Evolutionary conservation across 2,329 filamentous ascomycete genomes (phyloP), one percentile per base, ranked within the genome.

Genomic region (Ilyonectria mors-panacis): DNA sequence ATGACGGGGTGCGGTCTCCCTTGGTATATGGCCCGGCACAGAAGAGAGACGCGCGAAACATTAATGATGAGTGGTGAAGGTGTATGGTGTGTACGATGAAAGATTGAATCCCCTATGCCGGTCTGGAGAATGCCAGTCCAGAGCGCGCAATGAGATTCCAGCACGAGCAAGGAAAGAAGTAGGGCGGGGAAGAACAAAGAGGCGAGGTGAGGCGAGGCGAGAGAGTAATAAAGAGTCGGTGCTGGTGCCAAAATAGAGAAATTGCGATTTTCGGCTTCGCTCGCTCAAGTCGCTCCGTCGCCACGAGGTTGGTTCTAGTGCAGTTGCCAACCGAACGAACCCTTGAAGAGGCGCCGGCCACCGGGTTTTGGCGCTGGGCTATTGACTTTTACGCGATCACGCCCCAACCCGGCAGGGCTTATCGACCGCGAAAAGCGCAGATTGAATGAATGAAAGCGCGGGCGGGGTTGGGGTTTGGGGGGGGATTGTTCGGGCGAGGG

Each of bases 11-110:
- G 28, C 48, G 30, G 1, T 51, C 48, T 51, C 48, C 48, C 48
- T 51, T 51, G n/a, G n/a, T 19, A 7, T 19, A 19, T 10, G 28
- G 48, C 48, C 48, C 48, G 33, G 48, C 48, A 51, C 48, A 35
- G 28, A 51, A 21, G 48, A 51, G 6, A 10, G 48, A 51, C 28
- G 48, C 48, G 26, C 17, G 13, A 19, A 33, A 15, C 48, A 51
- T 51, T 17, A 51, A 51, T 39, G 37, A 39, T 6, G 37, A 39
- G 10, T 26, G 26, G 21, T 23, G 21, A 23, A 23, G 21, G 21
- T 23, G 21, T 23, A 23, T 4, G 35, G 13, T 39, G 37, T 39
- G 37, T 39, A 26, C 26, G 26, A 26, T 5, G 26, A 26, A 26
- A 26, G 26, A 26, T 39, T 39, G 37, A 39, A 17, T 39, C 37